Base-by-base conservation (phyloP, 2,329 filamentous ascomycete genomes). In the Exophiala spinifera region DNA sequence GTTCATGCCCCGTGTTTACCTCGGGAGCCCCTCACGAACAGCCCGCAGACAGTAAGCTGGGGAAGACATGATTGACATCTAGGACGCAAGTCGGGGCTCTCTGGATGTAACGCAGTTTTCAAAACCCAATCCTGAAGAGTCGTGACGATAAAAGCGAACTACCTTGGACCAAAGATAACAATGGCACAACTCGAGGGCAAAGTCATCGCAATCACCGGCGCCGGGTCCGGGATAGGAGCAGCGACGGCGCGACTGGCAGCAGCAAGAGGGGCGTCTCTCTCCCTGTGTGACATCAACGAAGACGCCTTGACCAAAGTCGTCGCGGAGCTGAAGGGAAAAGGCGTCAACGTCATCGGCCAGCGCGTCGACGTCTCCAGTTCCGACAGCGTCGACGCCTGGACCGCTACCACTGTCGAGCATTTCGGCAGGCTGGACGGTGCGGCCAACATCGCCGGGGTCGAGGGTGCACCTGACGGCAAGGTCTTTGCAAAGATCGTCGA, bases 161-260 rank as follows among this genome's bases (percentile, higher is more conserved):
- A 31, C 6, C 6, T 10, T 2, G 10, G 11, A 31, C 23, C 4
- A 42, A n/a, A n/a, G n/a, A n/a, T n/a, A n/a, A 43, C 17, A 28
- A 59, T 72, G 65, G 66, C 62, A 28, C 65, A 64, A 37, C 60
- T 71, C 45, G 60, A 67, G 55, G 54, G 48, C 56, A 79, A 76
- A 63, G 72, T 79, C 49, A 72, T 79, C 51, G 75, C 76, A 49
- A 63, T 81, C 20, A 79, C 77, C 3, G 78, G 79, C 19, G 73
- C 73, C 11, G 74, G 73, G 1, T 71, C 70, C 4, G 79, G 79
- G 14, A 81, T 81, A 43, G 79, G 78, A 17, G 70, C 76, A 8
- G 73, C 73, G 15, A 76, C 76, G 7, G 74, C 77, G 6, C 68
- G 71, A 17, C 68, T 75, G 13, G 70, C 79, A 1, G 71, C 74